Conservation (phyloP, 176 grass and related monocot genomes). For the Areca catechu region DNA sequence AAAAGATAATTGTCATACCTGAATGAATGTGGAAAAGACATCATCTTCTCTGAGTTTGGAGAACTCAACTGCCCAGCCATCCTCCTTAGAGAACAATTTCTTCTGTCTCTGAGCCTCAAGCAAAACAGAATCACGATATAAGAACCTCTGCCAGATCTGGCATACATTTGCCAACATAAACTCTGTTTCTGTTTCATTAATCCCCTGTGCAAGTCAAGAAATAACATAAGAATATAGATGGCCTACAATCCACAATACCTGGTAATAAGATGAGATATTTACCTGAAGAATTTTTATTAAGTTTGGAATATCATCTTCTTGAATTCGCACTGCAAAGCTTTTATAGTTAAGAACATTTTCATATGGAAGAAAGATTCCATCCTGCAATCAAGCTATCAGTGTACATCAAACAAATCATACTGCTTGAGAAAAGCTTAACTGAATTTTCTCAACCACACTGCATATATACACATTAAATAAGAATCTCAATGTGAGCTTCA, state of each 20-base stretch:
- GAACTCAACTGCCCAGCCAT: slow-evolving; percentile 68
- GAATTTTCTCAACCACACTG: too few relatives aligned
- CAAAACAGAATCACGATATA: slow-evolving; percentile 79
- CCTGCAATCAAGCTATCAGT: slow-evolving; percentile 39
- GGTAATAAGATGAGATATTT: slow-evolving; percentile 2
- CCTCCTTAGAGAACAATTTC: slow-evolving; percentile 49
- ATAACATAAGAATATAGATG: not conserved
- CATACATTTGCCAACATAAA: slow-evolving; percentile 86
- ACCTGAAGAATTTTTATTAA: slow-evolving; percentile 61
- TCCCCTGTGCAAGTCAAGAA: slow-evolving; percentile 25
- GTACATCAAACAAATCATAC: too few relatives aligned
- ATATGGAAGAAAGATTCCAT: slow-evolving; percentile 85
- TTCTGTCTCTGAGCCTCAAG: slow-evolving; percentile 76
- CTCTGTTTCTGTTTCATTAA: slow-evolving; percentile 72
- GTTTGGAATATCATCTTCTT: slow-evolving; percentile 81
- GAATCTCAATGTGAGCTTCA: too few relatives aligned
- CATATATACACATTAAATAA: too few relatives aligned
- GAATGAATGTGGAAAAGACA: slow-evolving; percentile 87
- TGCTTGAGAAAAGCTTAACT: too few relatives aligned
- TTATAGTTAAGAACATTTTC: slow-evolving; percentile 83
- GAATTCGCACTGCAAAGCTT: slow-evolving; percentile 71
- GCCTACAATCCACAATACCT: too few relatives aligned
- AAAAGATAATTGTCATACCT: slow-evolving; percentile 26
- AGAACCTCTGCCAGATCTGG: slow-evolving; percentile 77
- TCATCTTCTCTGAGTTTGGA: slow-evolving; percentile 66